Evolutionary conservation across 805 yeast species (phyloP).

Genomic region (Hagleromyces aurorensis): DNA sequence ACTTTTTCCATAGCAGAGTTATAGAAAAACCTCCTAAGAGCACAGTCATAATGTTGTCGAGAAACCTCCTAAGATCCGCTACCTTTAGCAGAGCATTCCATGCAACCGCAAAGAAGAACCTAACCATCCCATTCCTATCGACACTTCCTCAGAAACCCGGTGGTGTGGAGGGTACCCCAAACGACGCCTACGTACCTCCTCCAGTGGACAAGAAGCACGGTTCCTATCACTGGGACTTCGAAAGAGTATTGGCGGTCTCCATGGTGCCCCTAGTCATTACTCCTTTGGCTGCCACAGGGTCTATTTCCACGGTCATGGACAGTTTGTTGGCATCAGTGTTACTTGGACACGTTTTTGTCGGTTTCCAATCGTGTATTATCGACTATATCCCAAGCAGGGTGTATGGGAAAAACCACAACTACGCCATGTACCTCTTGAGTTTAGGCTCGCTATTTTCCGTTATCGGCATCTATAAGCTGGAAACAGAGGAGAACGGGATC

Average conservation of each 20-base stretch:
- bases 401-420: constrained; percentile 67
- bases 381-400: constrained; percentile 88
- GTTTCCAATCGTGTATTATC: constrained; percentile 83
- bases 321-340: constrained; percentile 57
- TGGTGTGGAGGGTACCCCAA: constrained; percentile 83
- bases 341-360: constrained; percentile 74
- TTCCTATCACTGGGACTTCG: constrained; percentile 90
- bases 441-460: constrained; percentile 64
- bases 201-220: constrained; percentile 60
- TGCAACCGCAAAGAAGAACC: constrained; percentile 25
- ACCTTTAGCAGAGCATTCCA: constrained; percentile 17
- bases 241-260: constrained; percentile 59
- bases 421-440: constrained; percentile 59
- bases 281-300: constrained; percentile 67
- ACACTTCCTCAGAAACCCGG: constrained; percentile 82
- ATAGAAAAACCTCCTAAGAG: no score
- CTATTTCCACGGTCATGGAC: constrained; percentile 62
- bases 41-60: constrained; percentile 17
- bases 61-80: constrained; percentile 7
- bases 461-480: constrained; percentile 76
- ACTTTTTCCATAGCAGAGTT: no score
- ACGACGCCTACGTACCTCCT: constrained; percentile 77
- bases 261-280: constrained; percentile 69
- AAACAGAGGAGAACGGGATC: constrained; percentile 73
- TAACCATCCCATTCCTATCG: constrained; percentile 44